A percentile compares a stretch with the other conserved stretches of the same genome.
Conservation (phyloP, 345 rosid genomes). For the Garcia nutans region DNA sequence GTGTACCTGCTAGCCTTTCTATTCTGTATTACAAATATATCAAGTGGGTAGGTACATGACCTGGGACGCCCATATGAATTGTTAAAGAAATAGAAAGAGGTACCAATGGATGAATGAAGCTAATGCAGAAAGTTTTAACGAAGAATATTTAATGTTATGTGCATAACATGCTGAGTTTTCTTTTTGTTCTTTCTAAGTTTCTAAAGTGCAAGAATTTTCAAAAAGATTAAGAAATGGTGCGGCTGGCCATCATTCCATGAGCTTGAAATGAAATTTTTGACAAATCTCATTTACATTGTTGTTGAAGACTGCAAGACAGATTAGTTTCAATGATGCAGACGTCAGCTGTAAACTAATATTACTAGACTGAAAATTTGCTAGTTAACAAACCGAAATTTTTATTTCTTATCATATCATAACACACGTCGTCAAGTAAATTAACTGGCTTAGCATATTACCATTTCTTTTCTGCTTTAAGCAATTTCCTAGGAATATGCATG, state of each 20-base stretch:
- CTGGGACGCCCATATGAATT: no score
- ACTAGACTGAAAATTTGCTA: not conserved
- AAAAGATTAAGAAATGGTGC: conserved; percentile 16
- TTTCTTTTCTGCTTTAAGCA: not conserved
- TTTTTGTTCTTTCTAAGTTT: conserved; percentile 40
- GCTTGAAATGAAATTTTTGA: not conserved
- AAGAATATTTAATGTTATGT: conserved; percentile 12
- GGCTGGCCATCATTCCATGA: conserved; percentile 13
- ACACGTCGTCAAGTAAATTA: no score
- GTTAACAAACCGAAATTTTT: not conserved
- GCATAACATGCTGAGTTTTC: conserved; percentile 30
- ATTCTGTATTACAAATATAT: not conserved
- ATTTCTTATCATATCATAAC: no score
- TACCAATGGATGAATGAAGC: not conserved
- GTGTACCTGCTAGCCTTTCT: not conserved
- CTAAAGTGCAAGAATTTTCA: conserved; percentile 15
- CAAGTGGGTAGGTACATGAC: not conserved
- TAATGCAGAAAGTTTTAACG: conserved; percentile 5
- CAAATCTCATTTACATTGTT: not conserved
- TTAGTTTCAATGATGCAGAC: not conserved
- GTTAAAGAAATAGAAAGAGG: no score
- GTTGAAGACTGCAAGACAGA: not conserved
- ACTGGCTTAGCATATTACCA: no score
- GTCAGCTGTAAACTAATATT: no score
- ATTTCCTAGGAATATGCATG: not conserved